These are phyloP conservation scores for Zopfochytrium polystomum DNA, from an alignment of 371 early-diverging fungal genomes.

Conservation along the genomic window DNA sequence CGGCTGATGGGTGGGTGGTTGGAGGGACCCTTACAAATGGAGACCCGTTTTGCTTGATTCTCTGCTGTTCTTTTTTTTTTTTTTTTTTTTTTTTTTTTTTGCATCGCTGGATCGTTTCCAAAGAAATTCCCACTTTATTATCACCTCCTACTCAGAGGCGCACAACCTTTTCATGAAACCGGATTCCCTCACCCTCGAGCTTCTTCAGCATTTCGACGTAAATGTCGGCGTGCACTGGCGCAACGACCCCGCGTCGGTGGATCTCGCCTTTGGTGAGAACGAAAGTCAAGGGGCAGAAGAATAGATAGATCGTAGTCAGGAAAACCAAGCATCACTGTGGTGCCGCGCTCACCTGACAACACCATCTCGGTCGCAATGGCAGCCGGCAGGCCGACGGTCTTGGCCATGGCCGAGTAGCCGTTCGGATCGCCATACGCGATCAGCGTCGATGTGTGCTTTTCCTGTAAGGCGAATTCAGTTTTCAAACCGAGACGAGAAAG, in stretches of 20 bases:
- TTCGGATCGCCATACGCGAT: conserved; percentile 88
- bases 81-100: no score
- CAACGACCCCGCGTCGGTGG: conserved; percentile 74
- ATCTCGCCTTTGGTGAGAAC: conserved; percentile 51
- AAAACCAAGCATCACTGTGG: no score
- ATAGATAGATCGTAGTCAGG: not conserved
- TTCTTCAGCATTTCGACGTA: conserved; percentile 85
- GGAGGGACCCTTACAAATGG: no score
- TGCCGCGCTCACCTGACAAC: conserved; percentile 63
- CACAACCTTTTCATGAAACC: conserved; percentile 24
- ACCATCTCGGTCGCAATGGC: conserved; percentile 92
- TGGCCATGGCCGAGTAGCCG: conserved; percentile 95
- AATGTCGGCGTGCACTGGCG: conserved; percentile 87
- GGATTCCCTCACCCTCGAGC: conserved; percentile 82
- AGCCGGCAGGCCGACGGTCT: conserved; percentile 95
- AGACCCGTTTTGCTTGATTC: no score
- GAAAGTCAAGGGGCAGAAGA: no score
- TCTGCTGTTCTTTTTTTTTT: no score
- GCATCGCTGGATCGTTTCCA: no score
- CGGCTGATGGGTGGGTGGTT: no score
- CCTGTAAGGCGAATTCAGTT: conserved; percentile 42
- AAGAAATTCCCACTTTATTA: no score
- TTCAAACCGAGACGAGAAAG: not conserved
- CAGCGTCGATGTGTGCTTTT: conserved; percentile 87
- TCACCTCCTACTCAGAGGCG: no score